These are phyloP conservation scores for Tetracladium marchalianum DNA, from an alignment of 495 filamentous ascomycete species.

Conservation along the genomic window DNA sequence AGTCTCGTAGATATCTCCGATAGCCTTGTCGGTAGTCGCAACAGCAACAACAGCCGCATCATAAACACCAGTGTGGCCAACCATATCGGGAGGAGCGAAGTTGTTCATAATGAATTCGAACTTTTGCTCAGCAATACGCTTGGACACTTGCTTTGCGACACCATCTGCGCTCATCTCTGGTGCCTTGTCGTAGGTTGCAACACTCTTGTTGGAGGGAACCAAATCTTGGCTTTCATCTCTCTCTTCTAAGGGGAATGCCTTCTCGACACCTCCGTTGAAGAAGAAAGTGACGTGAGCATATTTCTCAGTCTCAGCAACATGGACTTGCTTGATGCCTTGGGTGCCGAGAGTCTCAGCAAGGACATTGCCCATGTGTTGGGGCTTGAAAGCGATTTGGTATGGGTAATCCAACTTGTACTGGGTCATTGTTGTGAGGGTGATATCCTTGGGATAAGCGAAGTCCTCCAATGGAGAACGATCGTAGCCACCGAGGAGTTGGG, in stretches of 20 bases:
- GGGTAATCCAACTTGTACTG: constrained; percentile 95
- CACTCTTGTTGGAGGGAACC: constrained; percentile 55
- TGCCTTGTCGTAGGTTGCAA: constrained; percentile 92
- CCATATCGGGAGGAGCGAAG: constrained; percentile 98
- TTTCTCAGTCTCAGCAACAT: constrained; percentile 97
- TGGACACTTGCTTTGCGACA: constrained; percentile 78
- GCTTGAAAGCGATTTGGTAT: constrained; percentile 87
- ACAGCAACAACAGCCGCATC: constrained; percentile 86
- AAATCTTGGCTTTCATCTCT: constrained; percentile 53
- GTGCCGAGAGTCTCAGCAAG: constrained; percentile 91
- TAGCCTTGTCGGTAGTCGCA: constrained; percentile 81
- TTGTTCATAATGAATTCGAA: constrained; percentile 99
- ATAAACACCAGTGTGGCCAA: constrained; percentile 96
- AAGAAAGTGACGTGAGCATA: constrained; percentile 99
- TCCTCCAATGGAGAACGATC: constrained; percentile 85
- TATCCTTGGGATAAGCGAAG: constrained; percentile 89
- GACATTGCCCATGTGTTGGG: constrained; percentile 93
- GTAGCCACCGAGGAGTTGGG: constrained; percentile 82
- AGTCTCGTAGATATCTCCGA: constrained; percentile 79
- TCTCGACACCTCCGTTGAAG: constrained; percentile 98
- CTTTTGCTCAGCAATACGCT: constrained; percentile 67
- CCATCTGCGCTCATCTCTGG: constrained; percentile 92
- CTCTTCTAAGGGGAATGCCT: constrained; percentile 83
- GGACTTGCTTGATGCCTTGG: constrained; percentile 80
- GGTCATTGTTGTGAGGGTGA: constrained; percentile 93